Conservation (phyloP, 108 stramenopile genomes). For the Cylindrotheca closterium region DNA sequence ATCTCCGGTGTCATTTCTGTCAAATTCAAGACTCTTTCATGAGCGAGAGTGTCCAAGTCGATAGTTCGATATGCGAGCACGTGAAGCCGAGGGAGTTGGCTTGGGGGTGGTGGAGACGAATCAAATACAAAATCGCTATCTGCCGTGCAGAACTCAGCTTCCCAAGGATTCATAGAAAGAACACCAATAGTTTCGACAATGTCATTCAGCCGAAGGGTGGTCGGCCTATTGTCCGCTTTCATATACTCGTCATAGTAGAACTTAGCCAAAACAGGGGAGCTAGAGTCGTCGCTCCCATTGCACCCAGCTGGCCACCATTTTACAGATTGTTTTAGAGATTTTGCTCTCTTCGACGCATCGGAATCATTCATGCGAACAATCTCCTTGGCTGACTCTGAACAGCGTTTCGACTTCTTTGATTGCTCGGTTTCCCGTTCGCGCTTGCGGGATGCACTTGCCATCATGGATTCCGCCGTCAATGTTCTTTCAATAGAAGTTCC, state of each 20-base stretch:
- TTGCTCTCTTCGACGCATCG: background rate
- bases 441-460: conserved; percentile 3
- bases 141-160: conserved; percentile 30
- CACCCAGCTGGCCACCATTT: conserved; percentile 39
- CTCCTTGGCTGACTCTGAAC: background rate
- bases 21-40: background rate
- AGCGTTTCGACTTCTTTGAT: background rate
- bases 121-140: background rate
- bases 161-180: conserved; percentile 39
- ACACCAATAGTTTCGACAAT: conserved; percentile 55
- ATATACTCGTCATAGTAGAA: conserved; percentile 47
- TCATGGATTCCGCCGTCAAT: background rate
- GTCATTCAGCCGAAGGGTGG: conserved; percentile 41
- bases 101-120: conserved; percentile 28
- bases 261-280: conserved; percentile 53
- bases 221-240: background rate
- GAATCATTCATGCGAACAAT: background rate
- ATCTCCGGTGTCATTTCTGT: background rate
- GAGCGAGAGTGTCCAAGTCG: conserved; percentile 38
- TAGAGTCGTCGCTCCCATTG: conserved; percentile 7
- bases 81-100: conserved; percentile 56
- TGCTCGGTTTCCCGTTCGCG: conserved; percentile 5
- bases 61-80: conserved; percentile 34
- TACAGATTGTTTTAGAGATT: conserved; percentile 12
- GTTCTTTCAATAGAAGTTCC: background rate